Conservation (phyloP, 2,329 filamentous ascomycete genomes). For the Penicillium sp. region DNA sequence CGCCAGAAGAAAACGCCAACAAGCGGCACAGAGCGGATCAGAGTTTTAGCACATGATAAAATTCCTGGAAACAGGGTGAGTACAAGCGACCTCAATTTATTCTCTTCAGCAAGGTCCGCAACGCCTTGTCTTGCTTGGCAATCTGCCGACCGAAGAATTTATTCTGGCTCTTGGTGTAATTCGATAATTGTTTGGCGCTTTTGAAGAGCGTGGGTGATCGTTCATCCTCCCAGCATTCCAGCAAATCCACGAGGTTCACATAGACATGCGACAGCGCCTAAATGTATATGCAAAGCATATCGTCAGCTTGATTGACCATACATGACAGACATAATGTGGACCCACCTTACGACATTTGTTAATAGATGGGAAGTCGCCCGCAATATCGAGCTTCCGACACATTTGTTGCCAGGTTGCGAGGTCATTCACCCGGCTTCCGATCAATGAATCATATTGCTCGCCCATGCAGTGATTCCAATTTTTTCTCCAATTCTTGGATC, state of each 20-base stretch:
- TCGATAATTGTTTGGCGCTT: constrained; percentile 8
- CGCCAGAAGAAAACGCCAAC: neutral
- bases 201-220: constrained; percentile 13
- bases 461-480: constrained; percentile 24
- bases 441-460: constrained; percentile 19
- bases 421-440: constrained; percentile 9
- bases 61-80: neutral
- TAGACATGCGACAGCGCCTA: constrained; percentile 24
- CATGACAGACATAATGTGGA: neutral
- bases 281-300: neutral
- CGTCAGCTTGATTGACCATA: neutral
- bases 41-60: neutral
- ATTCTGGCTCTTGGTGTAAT: constrained; percentile 15
- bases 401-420: constrained; percentile 26
- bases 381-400: constrained; percentile 26
- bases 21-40: neutral
- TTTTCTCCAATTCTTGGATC: constrained; percentile 19
- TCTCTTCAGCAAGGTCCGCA: constrained; percentile 19
- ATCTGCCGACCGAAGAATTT: constrained; percentile 12
- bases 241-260: constrained; percentile 32
- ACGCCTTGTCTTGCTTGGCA: constrained; percentile 24
- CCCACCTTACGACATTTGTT: constrained; percentile 29
- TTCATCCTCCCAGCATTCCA: constrained; percentile 22
- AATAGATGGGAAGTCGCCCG: constrained; percentile 17
- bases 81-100: neutral